These are phyloP conservation scores for Acanthamoeba healyi DNA, from an alignment of 208 protist species.

Conservation along the genomic window DNA sequence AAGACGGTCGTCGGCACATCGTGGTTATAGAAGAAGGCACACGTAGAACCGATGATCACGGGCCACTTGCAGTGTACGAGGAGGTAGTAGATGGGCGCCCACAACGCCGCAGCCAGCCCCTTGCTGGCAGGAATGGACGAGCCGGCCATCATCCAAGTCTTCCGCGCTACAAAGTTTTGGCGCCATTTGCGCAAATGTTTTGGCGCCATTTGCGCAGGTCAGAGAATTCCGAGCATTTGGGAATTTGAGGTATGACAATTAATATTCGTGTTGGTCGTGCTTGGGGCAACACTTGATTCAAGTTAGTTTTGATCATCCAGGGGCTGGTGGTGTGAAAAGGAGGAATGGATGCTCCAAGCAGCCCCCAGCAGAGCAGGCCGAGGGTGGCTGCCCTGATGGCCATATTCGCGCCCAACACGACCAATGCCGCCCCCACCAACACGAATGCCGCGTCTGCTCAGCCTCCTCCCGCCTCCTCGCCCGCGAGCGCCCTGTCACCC, in stretches of 20 bases:
- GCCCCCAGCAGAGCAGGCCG: not conserved
- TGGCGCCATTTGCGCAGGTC: too few relatives aligned
- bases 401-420: too few relatives aligned
- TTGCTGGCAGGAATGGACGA: not conserved
- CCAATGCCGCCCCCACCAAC: not conserved
- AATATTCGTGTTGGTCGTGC: too few relatives aligned
- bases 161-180: too few relatives aligned
- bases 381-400: constrained; percentile 21
- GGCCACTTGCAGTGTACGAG: not conserved
- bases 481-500: not conserved
- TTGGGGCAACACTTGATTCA: too few relatives aligned
- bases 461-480: not conserved
- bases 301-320: too few relatives aligned
- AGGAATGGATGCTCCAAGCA: too few relatives aligned
- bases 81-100: not conserved
- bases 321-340: too few relatives aligned
- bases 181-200: too few relatives aligned
- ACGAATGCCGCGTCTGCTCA: not conserved
- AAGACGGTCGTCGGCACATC: not conserved
- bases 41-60: not conserved
- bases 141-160: not conserved
- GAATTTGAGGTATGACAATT: too few relatives aligned
- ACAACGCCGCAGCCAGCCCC: not conserved
- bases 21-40: not conserved
- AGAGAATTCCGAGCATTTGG: too few relatives aligned